phyloP scores from a whole-genome alignment of 331 rosid genomes.

The Ulmus americana region DNA sequence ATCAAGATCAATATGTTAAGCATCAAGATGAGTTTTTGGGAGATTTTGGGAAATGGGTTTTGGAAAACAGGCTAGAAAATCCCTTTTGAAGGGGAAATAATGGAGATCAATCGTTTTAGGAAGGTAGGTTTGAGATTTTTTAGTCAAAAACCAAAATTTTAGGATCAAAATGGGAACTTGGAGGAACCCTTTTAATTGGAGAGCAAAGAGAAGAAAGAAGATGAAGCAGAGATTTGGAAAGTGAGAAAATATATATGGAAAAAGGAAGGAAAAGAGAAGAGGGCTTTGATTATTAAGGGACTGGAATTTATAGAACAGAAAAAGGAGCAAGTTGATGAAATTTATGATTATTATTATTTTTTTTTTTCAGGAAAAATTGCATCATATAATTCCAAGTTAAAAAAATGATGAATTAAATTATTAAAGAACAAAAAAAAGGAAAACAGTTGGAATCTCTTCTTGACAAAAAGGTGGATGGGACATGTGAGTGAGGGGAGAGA shows the following conservation, averaged over 20 bases:
- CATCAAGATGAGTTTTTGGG: constrained; percentile 38
- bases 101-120: neutral
- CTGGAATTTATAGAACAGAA: constrained; percentile 52
- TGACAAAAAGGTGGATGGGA: constrained; percentile 23
- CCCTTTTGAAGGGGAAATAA: constrained; percentile 15
- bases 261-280: constrained; percentile 33
- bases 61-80: constrained; percentile 14
- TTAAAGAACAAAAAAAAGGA: neutral
- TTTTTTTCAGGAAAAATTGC: neutral
- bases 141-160: neutral
- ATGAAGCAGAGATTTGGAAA: constrained; percentile 13
- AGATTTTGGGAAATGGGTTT: neutral
- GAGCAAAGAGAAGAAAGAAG: neutral
- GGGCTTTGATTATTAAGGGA: constrained; percentile 12
- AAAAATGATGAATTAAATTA: neutral
- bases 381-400: neutral
- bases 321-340: constrained; percentile 30
- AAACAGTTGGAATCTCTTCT: constrained; percentile 23
- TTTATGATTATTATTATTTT: neutral
- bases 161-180: neutral
- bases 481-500: constrained; percentile 33
- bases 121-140: neutral
- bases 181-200: neutral
- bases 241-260: neutral
- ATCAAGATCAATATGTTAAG: constrained; percentile 48